A percentile compares a stretch with the other conserved stretches of the same genome.
Conservation (phyloP, 305 asterid genomes). For the Stenogyne calaminthoides region DNA sequence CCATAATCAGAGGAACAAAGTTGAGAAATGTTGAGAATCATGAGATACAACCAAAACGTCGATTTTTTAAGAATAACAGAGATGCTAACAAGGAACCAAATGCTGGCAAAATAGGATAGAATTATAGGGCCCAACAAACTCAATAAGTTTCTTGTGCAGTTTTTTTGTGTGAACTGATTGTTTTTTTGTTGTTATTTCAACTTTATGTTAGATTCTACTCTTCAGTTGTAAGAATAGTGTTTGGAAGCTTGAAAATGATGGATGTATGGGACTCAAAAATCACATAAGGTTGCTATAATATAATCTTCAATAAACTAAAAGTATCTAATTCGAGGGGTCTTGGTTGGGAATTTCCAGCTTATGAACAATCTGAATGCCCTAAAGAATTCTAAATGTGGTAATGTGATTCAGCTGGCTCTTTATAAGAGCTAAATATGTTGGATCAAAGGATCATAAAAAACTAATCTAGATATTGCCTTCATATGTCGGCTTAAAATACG, state of each 20-base stretch:
- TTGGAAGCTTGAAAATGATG: constrained; percentile 7
- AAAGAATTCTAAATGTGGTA: constrained; percentile 5
- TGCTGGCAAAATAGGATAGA: not conserved
- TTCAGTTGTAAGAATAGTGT: constrained; percentile 11
- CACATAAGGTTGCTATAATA: no score
- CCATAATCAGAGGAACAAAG: not conserved
- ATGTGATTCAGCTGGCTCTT: not conserved
- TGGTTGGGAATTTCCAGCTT: not conserved
- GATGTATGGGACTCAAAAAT: not conserved
- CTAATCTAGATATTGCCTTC: constrained; percentile 9
- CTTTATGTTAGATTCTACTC: constrained; percentile 2
- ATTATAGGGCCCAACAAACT: constrained; percentile 1
- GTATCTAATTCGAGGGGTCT: not conserved
- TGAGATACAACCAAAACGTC: not conserved
- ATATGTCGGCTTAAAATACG: not conserved
- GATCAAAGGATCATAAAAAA: constrained; percentile 4
- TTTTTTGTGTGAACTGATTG: not conserved
- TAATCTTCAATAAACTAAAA: not conserved
- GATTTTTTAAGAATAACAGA: not conserved
- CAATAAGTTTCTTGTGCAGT: not conserved
- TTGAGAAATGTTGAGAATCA: constrained; percentile 16
- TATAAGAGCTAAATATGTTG: constrained; percentile 6
- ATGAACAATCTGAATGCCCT: not conserved
- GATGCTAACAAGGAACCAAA: not conserved
- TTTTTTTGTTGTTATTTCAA: constrained; percentile 6